Evolutionary conservation across 2,329 filamentous ascomycete species (phyloP), one percentile per base, ranked within the genome.

Genomic region (Talaromyces sp.): DNA sequence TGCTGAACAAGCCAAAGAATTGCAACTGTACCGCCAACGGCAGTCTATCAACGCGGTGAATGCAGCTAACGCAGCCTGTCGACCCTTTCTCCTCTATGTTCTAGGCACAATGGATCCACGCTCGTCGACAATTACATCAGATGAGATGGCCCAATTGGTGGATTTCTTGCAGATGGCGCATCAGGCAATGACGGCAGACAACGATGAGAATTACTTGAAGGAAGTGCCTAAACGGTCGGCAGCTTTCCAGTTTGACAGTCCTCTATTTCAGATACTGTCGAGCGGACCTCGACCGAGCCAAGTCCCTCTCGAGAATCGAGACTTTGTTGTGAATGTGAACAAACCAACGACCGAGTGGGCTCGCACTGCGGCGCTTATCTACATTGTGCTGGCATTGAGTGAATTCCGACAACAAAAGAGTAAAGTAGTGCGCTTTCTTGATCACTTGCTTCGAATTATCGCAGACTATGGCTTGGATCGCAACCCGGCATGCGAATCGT

Each of bases 211-310:
- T 17, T 78, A 73, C 57, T 69, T 75, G 10, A 63, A 59, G 8
- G 68, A 71, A 17, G 70, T 72, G 22, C 76, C 77, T 5, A 70
- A 73, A 49, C 71, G 76, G 39, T 69, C 67, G 17, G 62, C 69
- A 10, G 70, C 71, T 0, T 80, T 80, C 47, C 70, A 76, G 50
- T 79, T 79, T 73, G 72, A 73, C 17, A 72, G 75, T 56, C 74
- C 77, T 19, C 69, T 80, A 9, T 79, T 78, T 60, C 70, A 74
- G 15, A 66, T 79, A 6, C 72, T 80, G n/a, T 79, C 78, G n/a
- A 77, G 73, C 64, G 78, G 78, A 8, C 78, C 78, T 11, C 75
- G 72, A 19, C 78, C 78, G 13, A 75, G 75, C 5, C 73, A 73
- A 52, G 73, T 80, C 6, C 77, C 78, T 15, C 67, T 71, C 0